Evolutionary conservation across 164 flowering plant species (phyloP).

Genomic region (Macadamia integrifolia): DNA sequence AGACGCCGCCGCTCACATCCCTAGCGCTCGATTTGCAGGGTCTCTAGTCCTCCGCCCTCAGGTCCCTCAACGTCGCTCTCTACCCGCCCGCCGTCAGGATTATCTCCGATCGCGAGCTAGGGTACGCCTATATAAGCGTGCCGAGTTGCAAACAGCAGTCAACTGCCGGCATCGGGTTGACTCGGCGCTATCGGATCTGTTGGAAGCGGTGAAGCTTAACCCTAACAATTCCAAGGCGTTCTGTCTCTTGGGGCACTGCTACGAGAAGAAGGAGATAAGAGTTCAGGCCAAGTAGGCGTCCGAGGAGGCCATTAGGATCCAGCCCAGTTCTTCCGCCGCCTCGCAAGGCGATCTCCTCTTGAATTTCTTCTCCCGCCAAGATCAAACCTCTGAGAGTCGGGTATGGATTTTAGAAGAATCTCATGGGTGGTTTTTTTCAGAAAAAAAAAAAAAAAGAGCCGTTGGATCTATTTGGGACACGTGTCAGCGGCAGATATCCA

Average conservation of each 20-base stretch:
- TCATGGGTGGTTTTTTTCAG: no score
- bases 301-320: constrained; percentile 36
- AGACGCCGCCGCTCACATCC: constrained; percentile 89
- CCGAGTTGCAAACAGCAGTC: constrained; percentile 52
- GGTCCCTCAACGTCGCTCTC: constrained; percentile 63
- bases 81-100: constrained; percentile 53
- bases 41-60: constrained; percentile 53
- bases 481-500: no score
- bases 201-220: constrained; percentile 43
- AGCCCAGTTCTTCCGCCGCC: constrained; percentile 31
- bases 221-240: constrained; percentile 43
- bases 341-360: no score
- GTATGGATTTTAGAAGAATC: no score
- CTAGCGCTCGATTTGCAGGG: constrained; percentile 67
- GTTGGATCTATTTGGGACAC: no score
- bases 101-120: constrained; percentile 44
- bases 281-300: constrained; percentile 60
- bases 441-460: no score
- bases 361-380: no score
- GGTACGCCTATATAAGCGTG: constrained; percentile 72
- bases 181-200: constrained; percentile 55
- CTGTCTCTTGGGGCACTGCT: constrained; percentile 62
- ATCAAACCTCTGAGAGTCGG: no score
- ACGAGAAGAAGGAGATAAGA: constrained; percentile 51
- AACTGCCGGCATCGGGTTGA: constrained; percentile 40